phyloP scores from a whole-genome alignment of 305 asterid genomes.

The Fraxinus sp. region DNA sequence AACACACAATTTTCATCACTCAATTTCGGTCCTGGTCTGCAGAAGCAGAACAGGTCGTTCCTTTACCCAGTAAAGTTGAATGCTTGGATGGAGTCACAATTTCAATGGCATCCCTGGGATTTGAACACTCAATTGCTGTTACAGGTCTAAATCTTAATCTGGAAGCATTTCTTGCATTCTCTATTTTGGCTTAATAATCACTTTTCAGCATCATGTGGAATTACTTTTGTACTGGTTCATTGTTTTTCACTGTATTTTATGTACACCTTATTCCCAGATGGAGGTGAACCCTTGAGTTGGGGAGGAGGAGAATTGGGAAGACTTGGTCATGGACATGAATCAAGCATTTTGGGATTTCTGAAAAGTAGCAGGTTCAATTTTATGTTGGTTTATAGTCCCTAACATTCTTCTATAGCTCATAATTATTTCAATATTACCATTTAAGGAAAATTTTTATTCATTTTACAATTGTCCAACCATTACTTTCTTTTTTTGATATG shows the following conservation, averaged over 20 bases:
- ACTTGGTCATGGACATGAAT: slow-evolving; percentile 91
- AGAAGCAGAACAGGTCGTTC: slow-evolving; percentile 67
- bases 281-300: slow-evolving; percentile 95
- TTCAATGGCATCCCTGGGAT: slow-evolving; percentile 65
- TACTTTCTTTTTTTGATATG: background rate
- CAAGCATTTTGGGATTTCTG: slow-evolving; percentile 69
- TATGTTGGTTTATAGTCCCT: slow-evolving; percentile 19
- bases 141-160: slow-evolving; percentile 56
- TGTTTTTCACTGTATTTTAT: slow-evolving; percentile 13
- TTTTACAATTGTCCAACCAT: background rate
- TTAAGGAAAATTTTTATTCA: background rate
- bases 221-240: slow-evolving; percentile 14
- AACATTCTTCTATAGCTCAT: background rate
- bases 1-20: background rate
- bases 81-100: slow-evolving; percentile 67
- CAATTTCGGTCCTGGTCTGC: slow-evolving; percentile 34
- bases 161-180: slow-evolving; percentile 8
- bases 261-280: slow-evolving; percentile 45
- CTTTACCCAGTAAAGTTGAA: slow-evolving; percentile 69
- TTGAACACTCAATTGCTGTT: slow-evolving; percentile 87
- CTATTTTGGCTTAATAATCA: background rate
- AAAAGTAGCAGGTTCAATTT: slow-evolving; percentile 63
- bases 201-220: background rate
- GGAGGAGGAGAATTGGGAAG: slow-evolving; percentile 92
- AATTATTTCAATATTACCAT: background rate